Conservation (phyloP, 345 rosid genomes). For the Physaria fendleri region DNA sequence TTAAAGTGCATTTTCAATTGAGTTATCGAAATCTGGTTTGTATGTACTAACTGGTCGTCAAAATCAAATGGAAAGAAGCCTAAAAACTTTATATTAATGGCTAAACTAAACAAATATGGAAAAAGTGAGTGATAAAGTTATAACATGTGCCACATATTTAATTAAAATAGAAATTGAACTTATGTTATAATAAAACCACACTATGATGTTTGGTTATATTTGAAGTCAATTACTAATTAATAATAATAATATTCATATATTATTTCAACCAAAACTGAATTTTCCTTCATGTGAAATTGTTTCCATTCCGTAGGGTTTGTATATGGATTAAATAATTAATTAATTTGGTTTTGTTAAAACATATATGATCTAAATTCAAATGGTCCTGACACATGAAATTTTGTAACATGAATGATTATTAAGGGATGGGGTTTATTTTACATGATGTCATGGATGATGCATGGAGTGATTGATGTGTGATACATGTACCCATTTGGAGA, state of each 20-base stretch:
- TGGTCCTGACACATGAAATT: neutral
- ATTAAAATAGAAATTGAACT: neutral
- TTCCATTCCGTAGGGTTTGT: neutral
- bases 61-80: neutral
- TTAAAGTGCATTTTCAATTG: too few relatives aligned
- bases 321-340: neutral
- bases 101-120: slow-evolving; percentile 4
- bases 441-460: slow-evolving; percentile 2
- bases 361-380: neutral
- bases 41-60: neutral
- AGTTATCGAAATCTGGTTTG: too few relatives aligned
- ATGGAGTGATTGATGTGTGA: slow-evolving; percentile 11
- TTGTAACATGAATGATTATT: neutral
- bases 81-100: neutral
- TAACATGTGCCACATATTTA: slow-evolving; percentile 8
- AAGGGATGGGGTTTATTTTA: neutral
- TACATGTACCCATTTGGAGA: slow-evolving; percentile 19
- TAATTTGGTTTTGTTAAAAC: neutral
- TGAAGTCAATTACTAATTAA: neutral
- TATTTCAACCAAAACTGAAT: neutral
- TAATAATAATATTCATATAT: neutral
- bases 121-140: slow-evolving; percentile 14
- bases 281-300: slow-evolving; percentile 12
- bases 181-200: neutral
- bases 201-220: neutral